Base-by-base conservation (phyloP, 441 rosid species). In the Erodium trifolium region DNA sequence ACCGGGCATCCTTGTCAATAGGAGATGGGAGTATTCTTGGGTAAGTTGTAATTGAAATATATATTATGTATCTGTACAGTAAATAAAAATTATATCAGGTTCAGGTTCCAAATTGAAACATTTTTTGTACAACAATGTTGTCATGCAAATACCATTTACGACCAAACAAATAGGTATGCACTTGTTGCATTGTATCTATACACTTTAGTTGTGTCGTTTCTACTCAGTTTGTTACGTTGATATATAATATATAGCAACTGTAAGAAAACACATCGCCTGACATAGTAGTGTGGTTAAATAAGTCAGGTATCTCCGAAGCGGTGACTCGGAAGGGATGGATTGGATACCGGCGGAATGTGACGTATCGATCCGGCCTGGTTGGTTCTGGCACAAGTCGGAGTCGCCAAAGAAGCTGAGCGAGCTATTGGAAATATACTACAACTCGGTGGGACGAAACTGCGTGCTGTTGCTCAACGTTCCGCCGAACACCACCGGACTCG, bases 281-380 rank as follows among this genome's bases (percentile, higher is more conserved):
- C 27, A 23, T 2, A 23, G 27, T 23, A 0, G 27, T 23, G 27
- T 23, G 27, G 2, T 23, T 23, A 23, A 23, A 23, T 2, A 23
- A 23, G 27, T 23, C 80, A 88, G 91, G 2, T 86, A 86, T 71
- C 79, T 88, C 0, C 83, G 73, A 63, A 74, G 78, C 0, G 94
- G 94, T 18, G 94, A 88, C 63, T 81, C 87, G 6, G 78, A 64
- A 64, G 91, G 90, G 63, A 82, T 82, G 1, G 82, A 86, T 63
- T 88, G 90, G 87, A 2, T 88, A 19, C 91, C 88, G 0, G 81
- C 90, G 35, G 94, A 88, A 63, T 88, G 94, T 19, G 90, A 88
- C 70, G 87, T 88, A 18, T 85, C 94, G 0, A 85, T 87, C 63
- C 68, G 95, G 70, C 12, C 43, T 0, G 89, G 92, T 0, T 89